Evolutionary conservation across 2,329 filamentous ascomycete genomes (phyloP).

Genomic region (Trichoderma asperellum): DNA sequence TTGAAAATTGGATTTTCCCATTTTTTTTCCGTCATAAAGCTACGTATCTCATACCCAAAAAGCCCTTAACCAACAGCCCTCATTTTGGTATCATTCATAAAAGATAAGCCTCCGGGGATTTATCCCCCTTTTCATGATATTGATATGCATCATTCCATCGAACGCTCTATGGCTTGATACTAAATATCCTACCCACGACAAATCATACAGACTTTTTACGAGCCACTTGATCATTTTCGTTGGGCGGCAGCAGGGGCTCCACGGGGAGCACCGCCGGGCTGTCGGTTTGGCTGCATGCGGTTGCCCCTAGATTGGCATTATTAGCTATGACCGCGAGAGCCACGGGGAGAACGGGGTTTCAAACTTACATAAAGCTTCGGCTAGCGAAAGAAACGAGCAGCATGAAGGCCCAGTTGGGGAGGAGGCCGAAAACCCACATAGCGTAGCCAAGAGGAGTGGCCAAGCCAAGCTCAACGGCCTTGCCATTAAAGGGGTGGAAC

Average conservation of each 20-base stretch:
- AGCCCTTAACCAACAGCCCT: slow-evolving; percentile 8
- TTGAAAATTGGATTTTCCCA: background rate
- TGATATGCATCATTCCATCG: slow-evolving; percentile 22
- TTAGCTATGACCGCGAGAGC: slow-evolving; percentile 25
- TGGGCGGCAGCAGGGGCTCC: slow-evolving; percentile 16
- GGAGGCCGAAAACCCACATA: slow-evolving; percentile 66
- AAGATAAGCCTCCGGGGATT: background rate
- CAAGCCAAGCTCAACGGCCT: slow-evolving; percentile 64
- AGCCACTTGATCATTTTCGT: slow-evolving; percentile 10
- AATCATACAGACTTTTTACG: background rate
- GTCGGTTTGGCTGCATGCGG: slow-evolving; percentile 38
- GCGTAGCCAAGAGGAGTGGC: slow-evolving; percentile 68
- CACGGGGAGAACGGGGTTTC: background rate
- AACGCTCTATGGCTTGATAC: background rate
- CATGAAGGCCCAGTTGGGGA: slow-evolving; percentile 81
- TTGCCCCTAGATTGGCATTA: slow-evolving; percentile 44
- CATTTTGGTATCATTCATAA: slow-evolving; percentile 11
- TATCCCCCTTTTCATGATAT: slow-evolving; percentile 16
- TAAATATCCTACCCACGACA: background rate
- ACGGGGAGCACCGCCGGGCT: slow-evolving; percentile 29
- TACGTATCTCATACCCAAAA: slow-evolving; percentile 25
- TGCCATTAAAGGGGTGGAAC: slow-evolving; percentile 78
- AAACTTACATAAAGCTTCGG: slow-evolving; percentile 74
- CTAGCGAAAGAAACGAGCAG: slow-evolving; percentile 72
- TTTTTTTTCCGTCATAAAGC: slow-evolving; percentile 16